Evolutionary conservation across 2,329 filamentous ascomycete genomes (phyloP).

Genomic region (Hymenoscyphus salicellus): DNA sequence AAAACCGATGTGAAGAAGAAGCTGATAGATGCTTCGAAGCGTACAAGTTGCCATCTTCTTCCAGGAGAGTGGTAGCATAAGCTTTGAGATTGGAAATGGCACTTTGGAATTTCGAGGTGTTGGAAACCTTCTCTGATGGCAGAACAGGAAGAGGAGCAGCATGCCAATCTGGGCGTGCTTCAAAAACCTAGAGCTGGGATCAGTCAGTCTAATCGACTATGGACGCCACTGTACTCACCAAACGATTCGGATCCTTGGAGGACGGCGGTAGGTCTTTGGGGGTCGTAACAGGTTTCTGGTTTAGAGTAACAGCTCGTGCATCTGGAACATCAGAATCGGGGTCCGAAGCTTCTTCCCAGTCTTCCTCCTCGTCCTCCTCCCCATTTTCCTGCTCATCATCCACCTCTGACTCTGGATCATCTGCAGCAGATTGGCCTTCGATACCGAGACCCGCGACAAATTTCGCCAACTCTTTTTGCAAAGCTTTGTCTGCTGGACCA

Average conservation of each 20-base stretch:
- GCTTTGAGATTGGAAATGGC: constrained; percentile 59
- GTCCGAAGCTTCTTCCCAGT: constrained; percentile 36
- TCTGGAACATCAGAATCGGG: constrained; percentile 32
- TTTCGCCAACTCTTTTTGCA: constrained; percentile 50
- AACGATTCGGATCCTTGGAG: constrained; percentile 32
- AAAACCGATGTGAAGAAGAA: constrained; percentile 89
- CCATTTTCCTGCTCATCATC: constrained; percentile 34
- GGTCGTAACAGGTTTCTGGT: constrained; percentile 6
- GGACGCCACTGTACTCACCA: constrained; percentile 31
- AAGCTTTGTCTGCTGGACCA: constrained; percentile 43
- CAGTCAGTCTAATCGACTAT: constrained; percentile 27
- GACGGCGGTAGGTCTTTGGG: constrained; percentile 3
- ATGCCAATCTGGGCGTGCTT: constrained; percentile 67
- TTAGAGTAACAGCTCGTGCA: constrained; percentile 13
- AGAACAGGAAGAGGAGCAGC: constrained; percentile 54
- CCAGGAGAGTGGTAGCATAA: constrained; percentile 71
- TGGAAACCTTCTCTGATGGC: constrained; percentile 44
- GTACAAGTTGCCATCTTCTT: constrained; percentile 76
- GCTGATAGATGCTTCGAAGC: constrained; percentile 66
- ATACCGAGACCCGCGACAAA: constrained; percentile 53
- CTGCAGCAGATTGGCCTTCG: constrained; percentile 37
- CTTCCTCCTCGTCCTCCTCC: constrained; percentile 38
- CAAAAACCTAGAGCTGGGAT: constrained; percentile 47
- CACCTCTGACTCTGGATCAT: constrained; percentile 35
- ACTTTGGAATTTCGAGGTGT: constrained; percentile 46